These are phyloP conservation scores for Phialophora chinensis DNA, from an alignment of 2,329 filamentous ascomycete species.

Conservation along the genomic window DNA sequence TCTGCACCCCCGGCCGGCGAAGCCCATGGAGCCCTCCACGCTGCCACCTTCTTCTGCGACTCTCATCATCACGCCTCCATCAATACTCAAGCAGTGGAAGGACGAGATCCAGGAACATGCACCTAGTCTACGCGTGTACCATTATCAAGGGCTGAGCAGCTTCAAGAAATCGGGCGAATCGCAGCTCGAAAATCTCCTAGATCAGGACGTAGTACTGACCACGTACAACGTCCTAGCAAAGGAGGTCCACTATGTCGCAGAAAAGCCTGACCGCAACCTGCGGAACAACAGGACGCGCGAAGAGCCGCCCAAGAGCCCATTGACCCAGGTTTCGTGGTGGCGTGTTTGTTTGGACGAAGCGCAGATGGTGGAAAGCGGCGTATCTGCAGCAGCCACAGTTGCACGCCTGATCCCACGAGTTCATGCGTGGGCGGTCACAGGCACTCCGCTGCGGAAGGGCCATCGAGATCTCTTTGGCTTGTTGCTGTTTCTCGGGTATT, in stretches of 20 bases:
- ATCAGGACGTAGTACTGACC: slow-evolving; percentile 64
- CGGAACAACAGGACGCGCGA: slow-evolving; percentile 66
- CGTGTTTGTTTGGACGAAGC: slow-evolving; percentile 72
- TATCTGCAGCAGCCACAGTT: slow-evolving; percentile 80
- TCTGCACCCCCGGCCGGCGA: slow-evolving; percentile 45
- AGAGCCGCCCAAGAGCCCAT: slow-evolving; percentile 71
- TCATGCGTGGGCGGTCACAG: slow-evolving; percentile 91
- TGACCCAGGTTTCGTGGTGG: slow-evolving; percentile 87
- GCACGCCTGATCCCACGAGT: slow-evolving; percentile 79
- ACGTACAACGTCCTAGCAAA: slow-evolving; percentile 73
- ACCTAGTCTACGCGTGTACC: slow-evolving; percentile 60
- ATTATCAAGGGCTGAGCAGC: slow-evolving; percentile 61
- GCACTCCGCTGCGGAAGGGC: slow-evolving; percentile 83
- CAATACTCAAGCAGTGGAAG: slow-evolving; percentile 68
- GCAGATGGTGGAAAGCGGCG: slow-evolving; percentile 91
- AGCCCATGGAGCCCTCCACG: slow-evolving; percentile 33
- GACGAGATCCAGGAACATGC: slow-evolving; percentile 65
- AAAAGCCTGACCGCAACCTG: slow-evolving; percentile 73
- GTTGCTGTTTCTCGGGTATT: slow-evolving; percentile 77
- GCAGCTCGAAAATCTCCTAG: slow-evolving; percentile 54
- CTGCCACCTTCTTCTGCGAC: slow-evolving; percentile 59
- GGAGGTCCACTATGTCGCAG: slow-evolving; percentile 78
- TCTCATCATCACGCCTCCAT: slow-evolving; percentile 66
- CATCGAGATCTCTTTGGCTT: slow-evolving; percentile 80
- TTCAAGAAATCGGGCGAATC: slow-evolving; percentile 45